These are phyloP conservation scores for Brassica incana DNA, from an alignment of 345 rosid species.

Conservation along the genomic window DNA sequence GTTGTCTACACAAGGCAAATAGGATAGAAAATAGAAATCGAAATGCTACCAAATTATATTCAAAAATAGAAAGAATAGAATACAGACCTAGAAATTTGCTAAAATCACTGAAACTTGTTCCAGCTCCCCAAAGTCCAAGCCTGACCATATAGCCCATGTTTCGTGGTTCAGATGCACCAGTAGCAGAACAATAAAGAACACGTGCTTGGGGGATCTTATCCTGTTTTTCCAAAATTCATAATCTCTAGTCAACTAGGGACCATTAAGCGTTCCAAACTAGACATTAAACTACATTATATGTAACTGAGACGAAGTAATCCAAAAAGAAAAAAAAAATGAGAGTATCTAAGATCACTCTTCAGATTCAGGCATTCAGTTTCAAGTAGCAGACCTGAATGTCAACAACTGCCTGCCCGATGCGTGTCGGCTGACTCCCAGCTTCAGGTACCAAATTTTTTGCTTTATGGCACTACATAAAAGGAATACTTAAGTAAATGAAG, in stretches of 20 bases:
- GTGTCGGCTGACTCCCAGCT: constrained; percentile 98
- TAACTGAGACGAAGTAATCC: constrained; percentile 22
- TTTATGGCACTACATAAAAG: constrained; percentile 85
- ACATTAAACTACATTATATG: constrained; percentile 18
- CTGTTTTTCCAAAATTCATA: constrained; percentile 52
- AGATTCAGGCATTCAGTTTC: constrained; percentile 23
- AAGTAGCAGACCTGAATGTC: constrained; percentile 81
- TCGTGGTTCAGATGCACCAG: constrained; percentile 99
- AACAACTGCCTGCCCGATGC: constrained; percentile 96
- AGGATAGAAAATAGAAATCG: neutral
- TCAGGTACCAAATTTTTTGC: constrained; percentile 99
- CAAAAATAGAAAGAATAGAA: constrained; percentile 13
- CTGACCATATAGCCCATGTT: constrained; percentile 99
- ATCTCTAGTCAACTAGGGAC: constrained; percentile 31
- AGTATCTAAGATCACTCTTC: constrained; percentile 10
- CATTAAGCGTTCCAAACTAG: neutral
- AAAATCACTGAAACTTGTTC: constrained; percentile 82
- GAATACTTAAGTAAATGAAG: constrained; percentile 37
- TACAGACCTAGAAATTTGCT: constrained; percentile 67
- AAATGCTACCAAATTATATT: constrained; percentile 12
- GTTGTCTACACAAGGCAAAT: constrained; percentile 15
- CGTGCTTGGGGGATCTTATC: constrained; percentile 95
- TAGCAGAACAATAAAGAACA: constrained; percentile 96
- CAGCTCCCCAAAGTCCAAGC: constrained; percentile 99
- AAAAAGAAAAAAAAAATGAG: constrained; percentile 1